Evolutionary conservation across 352 stramenopile species (phyloP), one percentile per base, ranked within the genome.

Genomic region (Elongisporangium anandrum): DNA sequence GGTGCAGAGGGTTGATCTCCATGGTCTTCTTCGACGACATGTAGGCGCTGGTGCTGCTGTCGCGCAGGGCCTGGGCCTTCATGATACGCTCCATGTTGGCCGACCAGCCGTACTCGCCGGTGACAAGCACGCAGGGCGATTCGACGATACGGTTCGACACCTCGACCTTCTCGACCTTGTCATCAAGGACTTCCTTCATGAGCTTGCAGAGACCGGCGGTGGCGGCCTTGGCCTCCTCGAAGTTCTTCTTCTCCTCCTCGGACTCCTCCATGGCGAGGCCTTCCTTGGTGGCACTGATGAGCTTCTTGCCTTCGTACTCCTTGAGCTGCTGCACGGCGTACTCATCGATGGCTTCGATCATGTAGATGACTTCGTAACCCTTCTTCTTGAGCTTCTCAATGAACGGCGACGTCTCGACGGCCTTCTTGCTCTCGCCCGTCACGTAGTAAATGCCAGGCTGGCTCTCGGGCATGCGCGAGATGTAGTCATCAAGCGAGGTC

Each of bases 41-140:
- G 95, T 99, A 99, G 41, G 93, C 83, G 61, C 88, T 98, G 50
- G 97, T 98, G 72, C 88, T 97, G 63, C 90, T 93, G 83, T 99
- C 97, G 66, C 97, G 94, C 62, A 99, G 93, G 29, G 98, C 97
- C 85, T 99, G 98, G 9, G 98, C 97, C 85, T 99, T 99, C 98
- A 99, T 99, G 81, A 99, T 99, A 75, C 97, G 96, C 83, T 99
- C 97, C 97, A 99, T 99, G 87, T 99, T 99, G 59, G 97, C 97
- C 61, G 94, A 98, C 97, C 97, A 99, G 71, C 98, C 98, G 79
- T 99, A 99, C 79, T 99, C 97, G 59, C 97, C 97, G 21, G 98
- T 99, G 24, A 99, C 97, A 24, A 99, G 92, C 55, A 97, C 94
- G 69, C 97, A 99, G 41, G 98, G 98, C 53, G 96, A 99, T 71